These are phyloP conservation scores for Paraconiothyrium brasiliense DNA, from an alignment of 2,329 filamentous ascomycete species.

Conservation along the genomic window DNA sequence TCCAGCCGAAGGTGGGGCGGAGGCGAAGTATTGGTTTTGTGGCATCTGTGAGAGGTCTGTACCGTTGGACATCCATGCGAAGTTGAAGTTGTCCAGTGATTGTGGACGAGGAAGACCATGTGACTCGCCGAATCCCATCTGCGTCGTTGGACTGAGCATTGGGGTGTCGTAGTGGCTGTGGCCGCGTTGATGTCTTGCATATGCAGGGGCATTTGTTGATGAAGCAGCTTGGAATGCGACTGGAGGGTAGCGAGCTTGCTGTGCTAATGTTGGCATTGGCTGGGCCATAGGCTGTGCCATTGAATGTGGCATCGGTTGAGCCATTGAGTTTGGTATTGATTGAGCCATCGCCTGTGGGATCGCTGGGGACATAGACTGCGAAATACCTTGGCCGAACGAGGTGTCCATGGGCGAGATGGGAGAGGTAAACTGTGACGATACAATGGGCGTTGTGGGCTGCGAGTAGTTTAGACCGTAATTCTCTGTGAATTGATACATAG, in stretches of 20 bases:
- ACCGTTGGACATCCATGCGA: slow-evolving; percentile 15
- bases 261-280: slow-evolving; percentile 8
- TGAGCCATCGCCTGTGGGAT: not conserved
- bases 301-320: slow-evolving; percentile 16
- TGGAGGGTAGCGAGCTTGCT: slow-evolving; percentile 16
- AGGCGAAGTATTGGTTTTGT: slow-evolving; percentile 36
- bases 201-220: slow-evolving; percentile 22
- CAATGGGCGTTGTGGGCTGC: slow-evolving; percentile 29
- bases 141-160: slow-evolving; percentile 36
- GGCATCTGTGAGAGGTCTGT: slow-evolving; percentile 1
- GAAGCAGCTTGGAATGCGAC: not conserved
- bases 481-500: slow-evolving; percentile 20
- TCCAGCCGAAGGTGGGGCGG: slow-evolving; percentile 36
- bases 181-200: slow-evolving; percentile 30
- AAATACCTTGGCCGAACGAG: not conserved
- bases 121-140: slow-evolving; percentile 23
- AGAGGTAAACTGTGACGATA: slow-evolving; percentile 26
- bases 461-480: slow-evolving; percentile 25
- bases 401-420: slow-evolving; percentile 7
- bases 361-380: not conserved
- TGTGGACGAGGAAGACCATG: slow-evolving; percentile 35
- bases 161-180: slow-evolving; percentile 32
- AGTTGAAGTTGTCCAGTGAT: slow-evolving; percentile 41
- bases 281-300: not conserved
- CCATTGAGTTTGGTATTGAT: not conserved